phyloP scores from a whole-genome alignment of 805 yeast species.

The Ogataea allantospora region DNA sequence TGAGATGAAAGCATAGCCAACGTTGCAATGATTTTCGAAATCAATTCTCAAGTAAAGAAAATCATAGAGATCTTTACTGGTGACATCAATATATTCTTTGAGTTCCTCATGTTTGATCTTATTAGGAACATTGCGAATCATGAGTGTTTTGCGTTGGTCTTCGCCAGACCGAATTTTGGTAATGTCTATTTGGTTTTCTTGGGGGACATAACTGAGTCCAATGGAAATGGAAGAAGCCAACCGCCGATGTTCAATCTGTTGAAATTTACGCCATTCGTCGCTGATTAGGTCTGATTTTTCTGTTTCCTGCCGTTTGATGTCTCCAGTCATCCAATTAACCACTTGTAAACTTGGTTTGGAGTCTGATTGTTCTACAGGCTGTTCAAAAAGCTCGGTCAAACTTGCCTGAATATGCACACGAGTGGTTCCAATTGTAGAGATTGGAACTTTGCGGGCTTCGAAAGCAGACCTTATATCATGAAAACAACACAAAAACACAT shows the following conservation, averaged over 20 bases:
- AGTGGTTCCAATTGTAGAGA: slow-evolving; percentile 8
- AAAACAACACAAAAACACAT: slow-evolving; percentile 30
- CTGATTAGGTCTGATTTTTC: slow-evolving; percentile 7
- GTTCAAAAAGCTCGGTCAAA: slow-evolving; percentile 23
- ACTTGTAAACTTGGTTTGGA: slow-evolving; percentile 9
- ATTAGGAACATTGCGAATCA: slow-evolving; percentile 56
- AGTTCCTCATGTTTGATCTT: slow-evolving; percentile 45
- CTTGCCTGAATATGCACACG: slow-evolving; percentile 23
- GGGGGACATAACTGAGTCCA: slow-evolving; percentile 28
- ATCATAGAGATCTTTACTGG: slow-evolving; percentile 39
- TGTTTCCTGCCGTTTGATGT: slow-evolving; percentile 5
- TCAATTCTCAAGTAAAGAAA: slow-evolving; percentile 50
- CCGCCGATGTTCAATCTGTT: slow-evolving; percentile 24
- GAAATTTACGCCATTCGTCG: slow-evolving; percentile 27
- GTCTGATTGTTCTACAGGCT: neutral
- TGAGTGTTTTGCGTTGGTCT: slow-evolving; percentile 47
- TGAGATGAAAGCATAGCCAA: slow-evolving; percentile 55
- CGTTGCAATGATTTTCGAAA: slow-evolving; percentile 51
- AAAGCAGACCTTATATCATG: slow-evolving; percentile 37
- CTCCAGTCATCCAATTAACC: slow-evolving; percentile 20
- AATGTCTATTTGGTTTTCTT: slow-evolving; percentile 39
- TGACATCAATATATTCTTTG: slow-evolving; percentile 44
- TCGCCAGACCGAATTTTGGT: slow-evolving; percentile 38
- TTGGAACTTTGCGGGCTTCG: slow-evolving; percentile 24
- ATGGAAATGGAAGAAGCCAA: slow-evolving; percentile 25